phyloP scores from a whole-genome alignment of 2,329 filamentous ascomycete species.

The Pezicula carpinea region DNA sequence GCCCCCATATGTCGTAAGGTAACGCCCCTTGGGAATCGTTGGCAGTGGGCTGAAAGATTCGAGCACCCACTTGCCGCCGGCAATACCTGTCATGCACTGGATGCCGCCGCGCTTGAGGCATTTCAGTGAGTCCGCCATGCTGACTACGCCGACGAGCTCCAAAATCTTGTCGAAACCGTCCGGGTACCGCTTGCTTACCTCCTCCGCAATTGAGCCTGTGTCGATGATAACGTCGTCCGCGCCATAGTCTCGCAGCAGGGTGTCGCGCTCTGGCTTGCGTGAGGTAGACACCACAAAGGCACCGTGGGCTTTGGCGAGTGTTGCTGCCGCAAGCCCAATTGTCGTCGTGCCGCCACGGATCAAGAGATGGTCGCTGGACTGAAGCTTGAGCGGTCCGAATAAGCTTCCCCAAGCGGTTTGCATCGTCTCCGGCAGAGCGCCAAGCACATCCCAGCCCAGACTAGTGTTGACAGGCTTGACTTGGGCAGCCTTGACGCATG shows the following conservation, averaged over 20 bases:
- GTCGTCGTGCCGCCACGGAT: constrained; percentile 45
- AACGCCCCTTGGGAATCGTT: constrained; percentile 34
- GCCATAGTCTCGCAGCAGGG: too few relatives aligned
- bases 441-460: not conserved
- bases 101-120: constrained; percentile 31
- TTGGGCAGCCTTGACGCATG: not conserved
- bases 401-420: constrained; percentile 44
- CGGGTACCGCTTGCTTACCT: too few relatives aligned
- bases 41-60: constrained; percentile 38
- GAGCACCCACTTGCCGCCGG: constrained; percentile 36
- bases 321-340: constrained; percentile 41
- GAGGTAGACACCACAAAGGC: too few relatives aligned
- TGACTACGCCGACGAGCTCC: not conserved
- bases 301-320: constrained; percentile 26
- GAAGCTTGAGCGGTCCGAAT: constrained; percentile 32
- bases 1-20: constrained; percentile 37
- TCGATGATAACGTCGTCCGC: too few relatives aligned
- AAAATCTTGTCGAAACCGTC: too few relatives aligned
- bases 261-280: too few relatives aligned
- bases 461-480: not conserved
- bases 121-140: constrained; percentile 32
- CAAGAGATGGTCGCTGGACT: constrained; percentile 37
- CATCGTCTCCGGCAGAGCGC: constrained; percentile 17
- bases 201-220: too few relatives aligned
- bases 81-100: constrained; percentile 38